These are phyloP conservation scores for Biscutella laevigata DNA, from an alignment of 441 rosid species.

Conservation along the genomic window DNA sequence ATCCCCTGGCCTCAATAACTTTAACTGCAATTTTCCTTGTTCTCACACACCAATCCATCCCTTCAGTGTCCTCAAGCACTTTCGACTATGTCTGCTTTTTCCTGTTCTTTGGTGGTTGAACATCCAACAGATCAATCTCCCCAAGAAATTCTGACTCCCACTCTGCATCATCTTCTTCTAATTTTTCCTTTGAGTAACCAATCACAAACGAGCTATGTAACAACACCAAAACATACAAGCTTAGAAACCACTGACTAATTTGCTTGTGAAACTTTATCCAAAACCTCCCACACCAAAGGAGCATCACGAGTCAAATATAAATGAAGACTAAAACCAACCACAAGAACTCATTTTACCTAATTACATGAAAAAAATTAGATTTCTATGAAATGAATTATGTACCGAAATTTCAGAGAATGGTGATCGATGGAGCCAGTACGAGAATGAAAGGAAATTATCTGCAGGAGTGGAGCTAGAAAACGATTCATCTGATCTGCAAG, in stretches of 20 bases:
- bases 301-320: not conserved
- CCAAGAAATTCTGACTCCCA: constrained; percentile 78
- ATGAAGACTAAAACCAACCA: not conserved
- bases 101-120: constrained; percentile 51
- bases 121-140: constrained; percentile 57
- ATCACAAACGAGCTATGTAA: constrained; percentile 12
- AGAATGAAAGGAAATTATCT: constrained; percentile 1
- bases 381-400: not conserved
- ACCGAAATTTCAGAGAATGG: not conserved
- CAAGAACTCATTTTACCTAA: not conserved
- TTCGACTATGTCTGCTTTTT: constrained; percentile 38
- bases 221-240: not conserved
- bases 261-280: constrained; percentile 16
- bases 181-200: constrained; percentile 17
- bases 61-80: constrained; percentile 45
- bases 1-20: constrained; percentile 67
- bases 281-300: not conserved
- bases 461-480: constrained; percentile 2
- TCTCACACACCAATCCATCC: constrained; percentile 91
- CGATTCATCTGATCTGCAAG: constrained; percentile 1
- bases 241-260: not conserved
- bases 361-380: not conserved
- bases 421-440: not conserved
- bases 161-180: constrained; percentile 25
- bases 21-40: constrained; percentile 70